Evolutionary conservation across 2,329 filamentous ascomycete species (phyloP).

Genomic region (Sporothrix pallida): DNA sequence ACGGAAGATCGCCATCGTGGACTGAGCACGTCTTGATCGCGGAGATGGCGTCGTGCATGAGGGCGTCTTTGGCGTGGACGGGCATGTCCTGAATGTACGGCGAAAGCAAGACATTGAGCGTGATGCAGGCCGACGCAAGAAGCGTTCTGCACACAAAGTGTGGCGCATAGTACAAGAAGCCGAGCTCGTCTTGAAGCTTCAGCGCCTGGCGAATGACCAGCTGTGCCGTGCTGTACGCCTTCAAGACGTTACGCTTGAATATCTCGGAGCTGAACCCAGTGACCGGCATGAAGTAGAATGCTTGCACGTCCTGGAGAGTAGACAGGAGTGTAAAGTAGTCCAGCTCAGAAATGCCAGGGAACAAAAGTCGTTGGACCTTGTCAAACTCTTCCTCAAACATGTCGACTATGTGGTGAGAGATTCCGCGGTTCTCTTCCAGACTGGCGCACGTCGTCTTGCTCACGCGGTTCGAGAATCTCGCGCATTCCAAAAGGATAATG

Average conservation of each 20-base stretch:
- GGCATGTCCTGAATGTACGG: constrained; percentile 48
- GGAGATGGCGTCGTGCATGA: constrained; percentile 44
- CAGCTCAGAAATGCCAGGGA: constrained; percentile 54
- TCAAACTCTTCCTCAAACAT: constrained; percentile 60
- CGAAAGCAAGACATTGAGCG: constrained; percentile 55
- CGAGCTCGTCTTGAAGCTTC: constrained; percentile 50
- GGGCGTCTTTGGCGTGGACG: constrained; percentile 41
- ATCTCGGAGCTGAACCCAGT: constrained; percentile 48
- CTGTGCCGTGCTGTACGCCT: constrained; percentile 56
- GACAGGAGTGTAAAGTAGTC: constrained; percentile 57
- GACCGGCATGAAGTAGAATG: constrained; percentile 58
- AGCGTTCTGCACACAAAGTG: constrained; percentile 57
- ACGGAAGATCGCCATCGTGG: constrained; percentile 56
- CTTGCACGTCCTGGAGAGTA: constrained; percentile 59
- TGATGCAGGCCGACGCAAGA: constrained; percentile 53
- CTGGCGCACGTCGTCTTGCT: constrained; percentile 55
- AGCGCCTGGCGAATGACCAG: constrained; percentile 52
- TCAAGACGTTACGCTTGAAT: constrained; percentile 53
- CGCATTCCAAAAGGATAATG: constrained; percentile 54
- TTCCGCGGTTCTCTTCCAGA: constrained; percentile 53
- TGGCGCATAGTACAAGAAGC: constrained; percentile 55
- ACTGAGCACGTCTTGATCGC: constrained; percentile 53
- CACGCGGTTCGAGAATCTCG: constrained; percentile 58
- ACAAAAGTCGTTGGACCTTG: constrained; percentile 53
- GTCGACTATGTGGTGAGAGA: constrained; percentile 54